Evolutionary conservation across 768 basidiomycete species (phyloP).

Genomic region (Boletus pseudo-olivaceus): DNA sequence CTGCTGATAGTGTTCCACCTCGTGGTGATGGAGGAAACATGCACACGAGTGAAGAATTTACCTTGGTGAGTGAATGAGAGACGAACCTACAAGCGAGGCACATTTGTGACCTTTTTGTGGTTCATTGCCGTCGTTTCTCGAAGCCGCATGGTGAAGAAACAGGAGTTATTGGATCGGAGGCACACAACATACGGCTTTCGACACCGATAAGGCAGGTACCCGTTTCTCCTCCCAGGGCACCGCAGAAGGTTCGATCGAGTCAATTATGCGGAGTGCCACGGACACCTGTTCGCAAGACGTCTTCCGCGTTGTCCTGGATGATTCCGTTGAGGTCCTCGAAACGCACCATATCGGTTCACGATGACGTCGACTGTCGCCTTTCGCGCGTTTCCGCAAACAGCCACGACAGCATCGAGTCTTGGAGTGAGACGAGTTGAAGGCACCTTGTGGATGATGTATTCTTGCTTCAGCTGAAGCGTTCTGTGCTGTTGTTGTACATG

Average conservation of each 20-base stretch:
- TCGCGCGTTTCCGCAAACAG: slow-evolving; percentile 12
- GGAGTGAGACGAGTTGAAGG: slow-evolving; percentile 21
- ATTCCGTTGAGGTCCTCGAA: slow-evolving; percentile 14
- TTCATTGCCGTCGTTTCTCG: not conserved
- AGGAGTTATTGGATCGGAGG: not conserved
- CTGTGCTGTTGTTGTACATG: slow-evolving; percentile 15
- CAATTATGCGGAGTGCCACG: slow-evolving; percentile 6
- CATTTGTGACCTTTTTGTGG: slow-evolving; percentile 1
- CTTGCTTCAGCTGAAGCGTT: slow-evolving; percentile 7
- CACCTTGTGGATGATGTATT: not conserved
- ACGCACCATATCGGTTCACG: not conserved
- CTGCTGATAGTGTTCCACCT: slow-evolving; percentile 4
- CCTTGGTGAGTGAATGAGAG: slow-evolving; percentile 17
- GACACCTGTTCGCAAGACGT: slow-evolving; percentile 15
- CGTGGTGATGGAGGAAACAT: slow-evolving; percentile 18
- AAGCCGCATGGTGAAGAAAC: slow-evolving; percentile 7
- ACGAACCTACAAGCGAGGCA: slow-evolving; percentile 1
- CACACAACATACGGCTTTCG: slow-evolving; percentile 2
- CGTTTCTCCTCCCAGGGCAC: slow-evolving; percentile 21
- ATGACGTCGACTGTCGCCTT: slow-evolving; percentile 6
- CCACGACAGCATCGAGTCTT: slow-evolving; percentile 38
- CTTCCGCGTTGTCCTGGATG: slow-evolving; percentile 31
- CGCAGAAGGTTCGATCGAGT: slow-evolving; percentile 24
- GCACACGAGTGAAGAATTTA: not conserved
- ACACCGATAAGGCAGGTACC: slow-evolving; percentile 22